Percentiles rank a stretch among this genome's conserved stretches.
Conservation (phyloP, 495 filamentous ascomycete species). For the Penicillium silybi region DNA sequence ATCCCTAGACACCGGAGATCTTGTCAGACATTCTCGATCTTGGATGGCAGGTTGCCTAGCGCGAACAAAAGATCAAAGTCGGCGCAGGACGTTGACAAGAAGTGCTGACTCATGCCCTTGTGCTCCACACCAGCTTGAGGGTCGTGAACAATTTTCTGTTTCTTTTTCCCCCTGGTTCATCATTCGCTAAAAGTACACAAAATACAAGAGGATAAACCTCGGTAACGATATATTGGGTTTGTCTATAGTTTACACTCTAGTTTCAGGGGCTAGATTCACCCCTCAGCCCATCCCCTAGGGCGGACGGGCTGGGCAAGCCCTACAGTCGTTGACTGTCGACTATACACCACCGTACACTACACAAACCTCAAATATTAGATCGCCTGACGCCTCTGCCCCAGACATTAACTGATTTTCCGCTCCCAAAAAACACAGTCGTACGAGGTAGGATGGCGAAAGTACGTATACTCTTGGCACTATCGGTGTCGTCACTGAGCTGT, state of each 20-base stretch:
- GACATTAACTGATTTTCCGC: background rate
- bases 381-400: constrained; percentile 1
- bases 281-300: background rate
- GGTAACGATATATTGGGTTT: background rate
- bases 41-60: background rate
- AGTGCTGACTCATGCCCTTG: constrained; percentile 13
- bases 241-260: background rate
- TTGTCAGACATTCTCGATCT: background rate
- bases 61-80: background rate
- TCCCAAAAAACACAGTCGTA: background rate
- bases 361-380: background rate
- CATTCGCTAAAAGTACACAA: constrained; percentile 2
- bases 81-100: constrained; percentile 5
- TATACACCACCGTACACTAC: background rate
- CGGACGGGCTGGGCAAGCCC: background rate
- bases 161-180: constrained; percentile 6
- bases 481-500: background rate
- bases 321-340: background rate
- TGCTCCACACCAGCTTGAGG: constrained; percentile 20
- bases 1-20: background rate
- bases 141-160: background rate
- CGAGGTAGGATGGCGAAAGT: background rate
- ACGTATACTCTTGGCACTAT: constrained; percentile 1
- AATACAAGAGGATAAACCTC: background rate
- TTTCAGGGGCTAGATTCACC: background rate